A percentile compares a stretch with the other conserved stretches of the same genome.
These are phyloP conservation scores for Psophocarpus tetragonolobus DNA, from an alignment of 306 rosid species.

Conservation along the genomic window DNA sequence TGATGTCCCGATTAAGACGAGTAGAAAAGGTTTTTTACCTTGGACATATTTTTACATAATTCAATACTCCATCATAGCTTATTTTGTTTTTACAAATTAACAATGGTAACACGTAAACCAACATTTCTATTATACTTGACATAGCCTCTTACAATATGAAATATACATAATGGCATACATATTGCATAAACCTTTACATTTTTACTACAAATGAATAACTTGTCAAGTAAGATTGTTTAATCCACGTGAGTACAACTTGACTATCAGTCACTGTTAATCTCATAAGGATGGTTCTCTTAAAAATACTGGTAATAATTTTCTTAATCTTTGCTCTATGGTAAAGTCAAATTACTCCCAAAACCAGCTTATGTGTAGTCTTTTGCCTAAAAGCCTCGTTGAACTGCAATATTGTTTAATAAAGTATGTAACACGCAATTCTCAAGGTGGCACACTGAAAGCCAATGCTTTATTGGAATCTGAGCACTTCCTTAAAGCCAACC, in stretches of 20 bases:
- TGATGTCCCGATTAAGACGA: not conserved
- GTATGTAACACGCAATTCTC: constrained; percentile 28
- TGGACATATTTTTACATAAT: not conserved
- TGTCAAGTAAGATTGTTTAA: not conserved
- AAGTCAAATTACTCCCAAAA: constrained; percentile 21
- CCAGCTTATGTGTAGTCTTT: not conserved
- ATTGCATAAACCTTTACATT: not conserved
- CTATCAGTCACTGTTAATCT: not conserved
- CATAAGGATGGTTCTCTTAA: not conserved
- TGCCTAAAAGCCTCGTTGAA: not conserved
- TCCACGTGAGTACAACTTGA: constrained; percentile 23
- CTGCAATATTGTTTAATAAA: constrained; percentile 2
- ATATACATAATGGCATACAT: not conserved
- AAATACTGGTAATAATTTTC: constrained; percentile 2
- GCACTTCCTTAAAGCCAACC: constrained; percentile 73
- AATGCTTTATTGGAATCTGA: constrained; percentile 39
- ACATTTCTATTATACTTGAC: not conserved
- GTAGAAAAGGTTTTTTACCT: not conserved
- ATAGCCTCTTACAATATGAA: not conserved
- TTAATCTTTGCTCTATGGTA: not conserved
- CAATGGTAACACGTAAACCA: not conserved
- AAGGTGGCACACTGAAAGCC: constrained; percentile 29
- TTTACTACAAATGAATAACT: not conserved
- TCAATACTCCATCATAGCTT: not conserved
- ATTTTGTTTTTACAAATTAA: not conserved